Evolutionary conservation across 75 land plant genomes (phyloP).

Genomic region (Pinus albicaulis): DNA sequence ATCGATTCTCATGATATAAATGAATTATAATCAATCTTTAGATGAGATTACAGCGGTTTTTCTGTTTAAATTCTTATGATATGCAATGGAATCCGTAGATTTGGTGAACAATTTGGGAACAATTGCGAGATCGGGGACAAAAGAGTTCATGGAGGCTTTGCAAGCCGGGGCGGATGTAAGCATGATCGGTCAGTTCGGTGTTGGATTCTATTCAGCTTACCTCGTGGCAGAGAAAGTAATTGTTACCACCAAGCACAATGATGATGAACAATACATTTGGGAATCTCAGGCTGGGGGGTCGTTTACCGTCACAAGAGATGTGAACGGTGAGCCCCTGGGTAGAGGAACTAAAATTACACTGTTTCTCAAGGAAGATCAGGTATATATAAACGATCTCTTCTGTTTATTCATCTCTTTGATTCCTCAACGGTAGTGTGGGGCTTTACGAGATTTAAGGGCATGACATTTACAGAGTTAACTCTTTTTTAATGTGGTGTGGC

Average conservation of each 20-base stretch:
- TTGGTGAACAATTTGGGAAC: conserved; percentile 80
- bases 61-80: background rate
- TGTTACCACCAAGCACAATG: conserved; percentile 57
- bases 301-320: conserved; percentile 57
- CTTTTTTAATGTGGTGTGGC: background rate
- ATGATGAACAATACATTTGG: conserved; percentile 60
- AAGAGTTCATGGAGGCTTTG: conserved; percentile 81
- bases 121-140: conserved; percentile 71
- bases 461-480: too few species aligned
- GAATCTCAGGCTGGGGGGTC: conserved; percentile 61
- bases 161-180: conserved; percentile 76
- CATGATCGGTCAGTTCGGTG: conserved; percentile 80
- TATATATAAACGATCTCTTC: background rate
- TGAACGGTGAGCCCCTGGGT: conserved; percentile 48
- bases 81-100: conserved; percentile 24
- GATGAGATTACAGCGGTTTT: background rate
- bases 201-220: conserved; percentile 56
- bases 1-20: background rate
- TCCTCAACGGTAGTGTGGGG: too few species aligned
- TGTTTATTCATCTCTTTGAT: background rate
- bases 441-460: too few species aligned
- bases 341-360: conserved; percentile 69
- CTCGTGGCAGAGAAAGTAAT: conserved; percentile 49
- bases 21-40: background rate
- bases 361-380: conserved; percentile 33